A percentile compares a stretch with the other conserved stretches of the same genome.
Evolutionary conservation across 1,284 basidiomycete genomes (phyloP).

Genomic region (Ceratobasidium sp.): DNA sequence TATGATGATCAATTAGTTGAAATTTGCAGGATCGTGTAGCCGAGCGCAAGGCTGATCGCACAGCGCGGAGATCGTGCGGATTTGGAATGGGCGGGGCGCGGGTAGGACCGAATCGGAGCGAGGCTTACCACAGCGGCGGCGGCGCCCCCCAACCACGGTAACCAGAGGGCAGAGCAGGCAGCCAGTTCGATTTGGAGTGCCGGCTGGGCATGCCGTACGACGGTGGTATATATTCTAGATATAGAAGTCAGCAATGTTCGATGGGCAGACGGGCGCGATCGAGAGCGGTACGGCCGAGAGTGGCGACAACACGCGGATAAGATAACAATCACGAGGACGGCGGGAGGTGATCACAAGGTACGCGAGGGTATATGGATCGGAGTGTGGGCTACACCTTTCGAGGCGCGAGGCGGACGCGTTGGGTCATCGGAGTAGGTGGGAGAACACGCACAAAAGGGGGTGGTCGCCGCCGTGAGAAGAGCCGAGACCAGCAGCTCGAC

Average conservation of each 20-base stretch:
- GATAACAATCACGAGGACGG: slow-evolving; percentile 9
- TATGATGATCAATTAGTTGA: no score
- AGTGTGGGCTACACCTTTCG: no score
- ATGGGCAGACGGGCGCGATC: background rate
- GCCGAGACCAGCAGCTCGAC: slow-evolving; percentile 7
- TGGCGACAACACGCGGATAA: background rate
- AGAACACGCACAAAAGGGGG: background rate
- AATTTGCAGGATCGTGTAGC: no score
- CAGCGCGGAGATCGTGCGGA: background rate
- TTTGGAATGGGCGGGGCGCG: slow-evolving; percentile 1
- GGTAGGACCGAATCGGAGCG: slow-evolving; percentile 9
- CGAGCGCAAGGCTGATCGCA: no score
- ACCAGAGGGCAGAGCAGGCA: background rate
- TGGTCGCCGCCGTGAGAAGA: background rate
- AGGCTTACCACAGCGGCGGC: background rate
- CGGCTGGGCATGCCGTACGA: background rate
- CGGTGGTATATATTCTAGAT: no score
- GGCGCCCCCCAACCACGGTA: background rate
- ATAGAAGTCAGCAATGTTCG: background rate
- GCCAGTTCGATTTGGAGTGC: background rate
- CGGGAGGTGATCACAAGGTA: background rate
- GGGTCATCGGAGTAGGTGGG: background rate
- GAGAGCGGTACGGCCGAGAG: background rate
- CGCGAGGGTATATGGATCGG: background rate
- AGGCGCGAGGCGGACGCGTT: slow-evolving; percentile 9